Evolutionary conservation across 2,329 filamentous ascomycete genomes (phyloP).

Genomic region (Salinomyces thailandicus): DNA sequence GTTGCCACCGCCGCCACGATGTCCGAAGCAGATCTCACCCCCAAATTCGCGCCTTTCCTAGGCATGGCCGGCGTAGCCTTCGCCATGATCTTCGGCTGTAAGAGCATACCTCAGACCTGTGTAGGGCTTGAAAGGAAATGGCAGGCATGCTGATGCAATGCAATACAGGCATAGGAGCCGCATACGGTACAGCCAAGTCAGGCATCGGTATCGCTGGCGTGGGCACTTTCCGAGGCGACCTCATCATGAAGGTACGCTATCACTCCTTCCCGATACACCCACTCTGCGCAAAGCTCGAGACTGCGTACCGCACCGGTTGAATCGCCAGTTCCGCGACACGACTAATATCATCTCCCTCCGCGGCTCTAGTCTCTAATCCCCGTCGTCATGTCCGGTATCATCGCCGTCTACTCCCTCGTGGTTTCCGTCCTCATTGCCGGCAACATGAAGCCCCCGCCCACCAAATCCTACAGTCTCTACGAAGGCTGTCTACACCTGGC

Average conservation of each 20-base stretch:
- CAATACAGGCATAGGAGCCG: slow-evolving; percentile 63
- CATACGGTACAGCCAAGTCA: slow-evolving; percentile 79
- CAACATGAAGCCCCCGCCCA: slow-evolving; percentile 65
- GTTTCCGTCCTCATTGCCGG: slow-evolving; percentile 92
- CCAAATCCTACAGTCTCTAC: slow-evolving; percentile 69
- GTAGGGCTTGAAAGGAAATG: slow-evolving; percentile 1
- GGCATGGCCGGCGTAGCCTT: slow-evolving; percentile 75
- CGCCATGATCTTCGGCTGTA: slow-evolving; percentile 80
- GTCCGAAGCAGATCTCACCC: slow-evolving; percentile 47
- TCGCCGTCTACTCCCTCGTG: slow-evolving; percentile 94
- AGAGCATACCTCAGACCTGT: slow-evolving; percentile 22
- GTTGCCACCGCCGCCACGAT: too few relatives aligned
- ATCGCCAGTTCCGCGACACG: neutral
- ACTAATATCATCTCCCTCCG: neutral
- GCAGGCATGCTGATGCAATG: slow-evolving; percentile 1
- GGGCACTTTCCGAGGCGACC: slow-evolving; percentile 71
- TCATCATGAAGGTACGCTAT: slow-evolving; percentile 75
- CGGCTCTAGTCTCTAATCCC: slow-evolving; percentile 64
- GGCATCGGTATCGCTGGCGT: slow-evolving; percentile 81
- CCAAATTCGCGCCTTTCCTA: slow-evolving; percentile 78
- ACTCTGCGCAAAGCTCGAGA: neutral
- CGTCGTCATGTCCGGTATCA: slow-evolving; percentile 97
- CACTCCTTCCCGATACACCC: slow-evolving; percentile 1
- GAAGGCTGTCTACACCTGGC: slow-evolving; percentile 89
- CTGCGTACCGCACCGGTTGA: too few relatives aligned